These are phyloP conservation scores for Patellifolia procumbens DNA, from an alignment of 179 eudicot species.

Conservation along the genomic window DNA sequence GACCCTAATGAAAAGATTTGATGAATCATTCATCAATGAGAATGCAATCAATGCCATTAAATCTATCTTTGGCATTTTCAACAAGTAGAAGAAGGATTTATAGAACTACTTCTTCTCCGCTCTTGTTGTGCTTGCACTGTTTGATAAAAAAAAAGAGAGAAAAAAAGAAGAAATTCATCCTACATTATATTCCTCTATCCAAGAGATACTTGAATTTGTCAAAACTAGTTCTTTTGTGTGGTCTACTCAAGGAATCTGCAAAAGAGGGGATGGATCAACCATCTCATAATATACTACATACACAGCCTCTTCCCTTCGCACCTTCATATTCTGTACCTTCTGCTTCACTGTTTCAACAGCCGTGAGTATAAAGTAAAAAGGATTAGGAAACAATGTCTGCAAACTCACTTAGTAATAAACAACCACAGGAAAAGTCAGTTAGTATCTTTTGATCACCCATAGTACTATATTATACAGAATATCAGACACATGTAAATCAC, in stretches of 20 bases:
- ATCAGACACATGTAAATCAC: background rate
- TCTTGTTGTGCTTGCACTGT: conserved; percentile 28
- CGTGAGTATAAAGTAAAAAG: background rate
- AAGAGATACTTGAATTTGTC: background rate
- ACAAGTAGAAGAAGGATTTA: conserved; percentile 41
- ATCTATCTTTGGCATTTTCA: conserved; percentile 77
- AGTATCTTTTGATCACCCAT: background rate
- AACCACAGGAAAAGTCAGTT: no score
- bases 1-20: conserved; percentile 74
- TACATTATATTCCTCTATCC: conserved; percentile 2
- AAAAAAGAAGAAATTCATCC: background rate
- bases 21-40: conserved; percentile 96
- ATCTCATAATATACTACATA: conserved; percentile 42
- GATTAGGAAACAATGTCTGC: background rate
- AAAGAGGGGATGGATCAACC: no score
- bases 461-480: background rate
- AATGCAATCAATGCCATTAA: conserved; percentile 90
- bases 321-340: conserved; percentile 41
- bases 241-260: background rate
- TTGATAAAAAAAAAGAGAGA: conserved; percentile 26
- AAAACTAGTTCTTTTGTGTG: conserved; percentile 3
- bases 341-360: conserved; percentile 42
- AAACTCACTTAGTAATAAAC: background rate
- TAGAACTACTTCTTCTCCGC: background rate
- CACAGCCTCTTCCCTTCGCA: conserved; percentile 38